Evolutionary conservation across 352 stramenopile genomes (phyloP).

Genomic region (Phytophthora constricta): DNA sequence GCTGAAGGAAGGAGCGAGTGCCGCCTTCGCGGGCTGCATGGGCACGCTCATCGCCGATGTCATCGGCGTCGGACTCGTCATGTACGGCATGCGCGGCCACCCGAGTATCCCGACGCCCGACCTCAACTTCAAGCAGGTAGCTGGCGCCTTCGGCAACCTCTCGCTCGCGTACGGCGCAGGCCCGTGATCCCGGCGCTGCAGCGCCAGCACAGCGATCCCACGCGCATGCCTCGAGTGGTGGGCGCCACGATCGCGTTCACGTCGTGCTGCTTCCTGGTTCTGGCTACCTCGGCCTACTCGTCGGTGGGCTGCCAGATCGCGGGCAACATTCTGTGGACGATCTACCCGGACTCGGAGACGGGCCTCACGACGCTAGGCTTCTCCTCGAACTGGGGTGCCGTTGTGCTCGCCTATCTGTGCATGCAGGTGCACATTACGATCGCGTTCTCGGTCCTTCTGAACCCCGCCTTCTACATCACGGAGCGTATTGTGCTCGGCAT

Average conservation of each 20-base stretch:
- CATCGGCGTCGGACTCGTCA: slow-evolving; percentile 48
- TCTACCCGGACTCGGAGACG: slow-evolving; percentile 37
- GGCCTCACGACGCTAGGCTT: slow-evolving; percentile 44
- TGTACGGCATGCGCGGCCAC: slow-evolving; percentile 56
- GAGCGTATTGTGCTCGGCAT: slow-evolving; percentile 49
- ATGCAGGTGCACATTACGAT: slow-evolving; percentile 48
- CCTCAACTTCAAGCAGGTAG: slow-evolving; percentile 54
- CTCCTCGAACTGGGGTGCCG: slow-evolving; percentile 30
- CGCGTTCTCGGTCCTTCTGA: slow-evolving; percentile 38
- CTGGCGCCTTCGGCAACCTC: slow-evolving; percentile 58
- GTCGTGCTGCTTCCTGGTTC: slow-evolving; percentile 50
- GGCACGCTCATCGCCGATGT: slow-evolving; percentile 53
- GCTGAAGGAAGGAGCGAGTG: slow-evolving; percentile 52
- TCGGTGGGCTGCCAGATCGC: slow-evolving; percentile 60
- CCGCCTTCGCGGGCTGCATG: slow-evolving; percentile 48
- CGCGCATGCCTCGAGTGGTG: slow-evolving; percentile 62
- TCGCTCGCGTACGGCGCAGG: slow-evolving; percentile 58
- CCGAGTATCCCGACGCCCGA: slow-evolving; percentile 41
- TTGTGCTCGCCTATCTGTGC: slow-evolving; percentile 43
- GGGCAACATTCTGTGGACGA: slow-evolving; percentile 62
- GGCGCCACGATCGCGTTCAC: slow-evolving; percentile 50
- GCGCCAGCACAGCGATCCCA: slow-evolving; percentile 56
- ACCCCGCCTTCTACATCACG: slow-evolving; percentile 45
- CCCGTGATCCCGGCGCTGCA: slow-evolving; percentile 56
- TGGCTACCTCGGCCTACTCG: slow-evolving; percentile 52